Percentiles rank a stretch among this genome's conserved stretches.
Evolutionary conservation across 2,329 filamentous ascomycete genomes (phyloP).

Genomic region (Elsinoe necatrix): DNA sequence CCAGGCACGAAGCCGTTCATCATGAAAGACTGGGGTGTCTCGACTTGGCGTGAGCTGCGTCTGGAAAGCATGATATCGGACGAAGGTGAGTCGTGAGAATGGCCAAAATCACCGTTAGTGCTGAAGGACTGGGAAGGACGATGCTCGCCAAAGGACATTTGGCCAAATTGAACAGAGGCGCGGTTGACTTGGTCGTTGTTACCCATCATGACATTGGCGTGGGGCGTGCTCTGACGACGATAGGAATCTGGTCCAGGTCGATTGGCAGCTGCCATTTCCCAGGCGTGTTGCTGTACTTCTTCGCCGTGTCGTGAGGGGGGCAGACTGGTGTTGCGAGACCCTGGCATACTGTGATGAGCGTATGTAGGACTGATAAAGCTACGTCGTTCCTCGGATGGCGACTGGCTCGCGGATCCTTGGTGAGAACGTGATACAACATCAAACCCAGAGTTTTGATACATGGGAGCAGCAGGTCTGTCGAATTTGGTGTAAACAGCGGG

Average conservation of each 20-base stretch:
- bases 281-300: conserved; percentile 31
- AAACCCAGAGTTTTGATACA: neutral
- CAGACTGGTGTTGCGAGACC: conserved; percentile 48
- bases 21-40: neutral
- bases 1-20: neutral
- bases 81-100: neutral
- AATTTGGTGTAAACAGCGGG: conserved; percentile 31
- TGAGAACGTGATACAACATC: conserved; percentile 7
- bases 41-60: conserved; percentile 8
- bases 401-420: conserved; percentile 13
- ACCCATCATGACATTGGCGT: conserved; percentile 5
- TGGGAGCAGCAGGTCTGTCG: conserved; percentile 20
- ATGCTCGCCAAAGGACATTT: conserved; percentile 36
- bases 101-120: conserved; percentile 8
- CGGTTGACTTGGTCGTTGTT: conserved; percentile 15
- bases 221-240: conserved; percentile 13
- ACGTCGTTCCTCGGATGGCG: conserved; percentile 19
- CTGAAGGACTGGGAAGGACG: conserved; percentile 18
- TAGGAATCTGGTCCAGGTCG: conserved; percentile 1
- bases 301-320: conserved; percentile 48
- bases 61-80: conserved; percentile 3
- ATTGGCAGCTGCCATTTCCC: conserved; percentile 16
- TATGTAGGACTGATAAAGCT: conserved; percentile 28
- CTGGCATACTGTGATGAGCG: conserved; percentile 33
- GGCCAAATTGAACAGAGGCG: conserved; percentile 19